Conservation (phyloP, 179 eudicot genomes). For the Spinacia oleracea region DNA sequence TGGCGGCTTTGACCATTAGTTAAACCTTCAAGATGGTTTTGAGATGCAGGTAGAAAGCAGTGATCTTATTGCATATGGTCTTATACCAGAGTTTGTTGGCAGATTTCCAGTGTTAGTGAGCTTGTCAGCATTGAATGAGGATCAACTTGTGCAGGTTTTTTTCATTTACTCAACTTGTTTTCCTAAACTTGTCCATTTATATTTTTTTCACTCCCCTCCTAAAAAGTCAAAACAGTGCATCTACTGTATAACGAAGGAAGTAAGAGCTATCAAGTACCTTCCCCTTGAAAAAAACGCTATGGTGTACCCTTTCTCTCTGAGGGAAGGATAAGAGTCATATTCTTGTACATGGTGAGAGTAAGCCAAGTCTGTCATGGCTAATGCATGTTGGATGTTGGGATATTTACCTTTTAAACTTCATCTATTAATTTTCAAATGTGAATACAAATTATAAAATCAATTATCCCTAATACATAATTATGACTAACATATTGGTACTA, state of each 20-base stretch:
- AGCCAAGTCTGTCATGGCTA: not conserved
- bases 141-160: constrained; percentile 87
- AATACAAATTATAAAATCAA: not conserved
- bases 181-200: not conserved
- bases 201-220: not conserved
- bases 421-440: not conserved
- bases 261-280: not conserved
- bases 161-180: not conserved
- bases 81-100: constrained; percentile 94
- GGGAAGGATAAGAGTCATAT: not conserved
- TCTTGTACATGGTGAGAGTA: not conserved
- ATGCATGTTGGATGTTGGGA: not conserved
- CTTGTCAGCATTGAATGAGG: constrained; percentile 79
- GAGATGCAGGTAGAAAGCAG: constrained; percentile 83
- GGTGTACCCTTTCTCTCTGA: not conserved
- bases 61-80: constrained; percentile 89
- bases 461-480: not conserved
- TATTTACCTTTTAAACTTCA: not conserved
- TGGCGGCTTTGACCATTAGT: constrained; percentile 8
- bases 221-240: no score
- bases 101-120: constrained; percentile 89
- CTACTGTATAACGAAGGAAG: no score
- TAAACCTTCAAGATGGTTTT: constrained; percentile 5
- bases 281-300: not conserved
- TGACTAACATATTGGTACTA: not conserved